phyloP scores from a whole-genome alignment of 2,329 filamentous ascomycete genomes.

The Sclerotinia glacialis region DNA sequence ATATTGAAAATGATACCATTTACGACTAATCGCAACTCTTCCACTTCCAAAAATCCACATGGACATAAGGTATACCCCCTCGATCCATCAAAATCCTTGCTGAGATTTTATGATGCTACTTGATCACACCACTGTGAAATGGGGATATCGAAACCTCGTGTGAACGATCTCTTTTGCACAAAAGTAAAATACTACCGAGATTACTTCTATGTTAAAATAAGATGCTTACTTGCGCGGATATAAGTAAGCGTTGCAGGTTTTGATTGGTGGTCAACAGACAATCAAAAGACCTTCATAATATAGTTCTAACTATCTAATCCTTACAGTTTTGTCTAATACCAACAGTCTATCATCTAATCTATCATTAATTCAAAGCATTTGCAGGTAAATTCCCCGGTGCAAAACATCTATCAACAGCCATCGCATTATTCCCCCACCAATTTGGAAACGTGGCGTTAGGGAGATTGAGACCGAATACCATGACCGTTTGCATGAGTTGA shows the following conservation, averaged over 20 bases:
- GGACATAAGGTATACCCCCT: background rate
- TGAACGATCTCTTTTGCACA: background rate
- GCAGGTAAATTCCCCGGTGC: conserved; percentile 25
- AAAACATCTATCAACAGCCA: conserved; percentile 35
- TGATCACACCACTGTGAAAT: too few relatives aligned
- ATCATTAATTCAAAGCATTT: background rate
- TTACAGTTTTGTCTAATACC: background rate
- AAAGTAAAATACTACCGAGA: too few relatives aligned
- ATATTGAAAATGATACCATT: conserved; percentile 5
- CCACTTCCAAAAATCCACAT: background rate
- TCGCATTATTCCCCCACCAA: conserved; percentile 38
- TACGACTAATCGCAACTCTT: background rate
- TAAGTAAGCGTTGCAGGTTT: background rate
- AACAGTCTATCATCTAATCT: too few relatives aligned
- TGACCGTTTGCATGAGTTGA: conserved; percentile 63
- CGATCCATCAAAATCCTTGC: background rate
- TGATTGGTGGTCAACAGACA: background rate
- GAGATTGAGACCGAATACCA: conserved; percentile 55
- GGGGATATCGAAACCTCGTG: background rate
- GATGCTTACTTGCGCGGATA: background rate
- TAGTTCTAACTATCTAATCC: background rate
- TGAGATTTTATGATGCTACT: background rate
- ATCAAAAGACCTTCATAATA: background rate
- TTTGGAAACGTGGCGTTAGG: conserved; percentile 33
- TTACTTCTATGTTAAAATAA: background rate